Conservation (phyloP, 2,329 filamentous ascomycete species). For the Juglanconis oblonga region DNA sequence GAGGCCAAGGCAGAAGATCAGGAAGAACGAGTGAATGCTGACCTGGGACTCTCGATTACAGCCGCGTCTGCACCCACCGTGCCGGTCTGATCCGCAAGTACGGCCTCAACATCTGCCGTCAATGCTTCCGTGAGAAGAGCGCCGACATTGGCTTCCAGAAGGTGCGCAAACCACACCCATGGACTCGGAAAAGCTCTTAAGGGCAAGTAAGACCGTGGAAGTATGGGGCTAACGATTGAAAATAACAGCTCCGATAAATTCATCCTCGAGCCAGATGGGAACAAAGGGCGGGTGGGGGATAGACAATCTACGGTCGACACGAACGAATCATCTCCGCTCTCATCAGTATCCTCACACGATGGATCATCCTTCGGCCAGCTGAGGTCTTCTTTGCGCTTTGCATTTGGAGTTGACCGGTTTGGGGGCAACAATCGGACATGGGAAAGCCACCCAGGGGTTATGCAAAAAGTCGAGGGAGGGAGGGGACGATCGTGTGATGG, state of each 20-base stretch:
- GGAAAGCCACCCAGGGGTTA: slow-evolving; percentile 12
- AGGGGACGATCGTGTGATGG: slow-evolving; percentile 12
- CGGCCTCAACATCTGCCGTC: slow-evolving; percentile 85
- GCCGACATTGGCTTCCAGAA: slow-evolving; percentile 72
- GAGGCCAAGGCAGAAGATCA: slow-evolving; percentile 19
- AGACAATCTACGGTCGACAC: slow-evolving; percentile 13
- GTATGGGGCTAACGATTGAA: background rate
- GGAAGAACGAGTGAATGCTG: slow-evolving; percentile 19
- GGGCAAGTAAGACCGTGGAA: background rate
- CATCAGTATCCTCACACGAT: slow-evolving; percentile 13
- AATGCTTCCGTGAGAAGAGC: slow-evolving; percentile 74
- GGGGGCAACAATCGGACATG: slow-evolving; percentile 15
- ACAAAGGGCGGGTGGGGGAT: slow-evolving; percentile 4
- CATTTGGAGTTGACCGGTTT: slow-evolving; percentile 21
- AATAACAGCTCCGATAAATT: slow-evolving; percentile 17
- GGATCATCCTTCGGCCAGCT: slow-evolving; percentile 13
- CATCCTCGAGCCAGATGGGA: slow-evolving; percentile 3
- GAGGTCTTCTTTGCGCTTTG: slow-evolving; percentile 15
- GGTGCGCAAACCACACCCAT: slow-evolving; percentile 40
- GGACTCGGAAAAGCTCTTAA: background rate
- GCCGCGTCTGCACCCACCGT: slow-evolving; percentile 80
- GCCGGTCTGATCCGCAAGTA: slow-evolving; percentile 99
- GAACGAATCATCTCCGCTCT: slow-evolving; percentile 5
- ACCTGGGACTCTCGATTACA: slow-evolving; percentile 30
- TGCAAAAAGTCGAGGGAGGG: slow-evolving; percentile 8